A percentile compares a stretch with the other conserved stretches of the same genome.
Conservation (phyloP, 2,329 filamentous ascomycete genomes). For the Xylaria digitata region DNA sequence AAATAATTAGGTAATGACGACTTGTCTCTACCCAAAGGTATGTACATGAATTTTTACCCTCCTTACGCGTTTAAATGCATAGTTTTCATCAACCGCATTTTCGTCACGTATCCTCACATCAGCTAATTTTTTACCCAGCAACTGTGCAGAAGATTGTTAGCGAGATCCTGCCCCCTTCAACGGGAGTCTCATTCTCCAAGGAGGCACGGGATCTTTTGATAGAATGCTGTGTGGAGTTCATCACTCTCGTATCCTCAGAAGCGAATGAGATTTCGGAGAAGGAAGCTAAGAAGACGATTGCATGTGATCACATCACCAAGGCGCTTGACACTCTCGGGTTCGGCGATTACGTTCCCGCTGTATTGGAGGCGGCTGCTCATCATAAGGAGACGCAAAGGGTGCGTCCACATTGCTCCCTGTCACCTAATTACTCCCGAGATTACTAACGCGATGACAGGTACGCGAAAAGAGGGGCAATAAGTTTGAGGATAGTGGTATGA, state of each 20-base stretch:
- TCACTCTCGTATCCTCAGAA: slow-evolving; percentile 97
- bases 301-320: slow-evolving; percentile 96
- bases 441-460: slow-evolving; percentile 64
- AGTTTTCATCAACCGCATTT: too few species aligned
- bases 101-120: neutral
- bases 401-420: neutral
- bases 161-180: slow-evolving; percentile 84
- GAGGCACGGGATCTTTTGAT: slow-evolving; percentile 95
- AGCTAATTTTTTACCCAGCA: slow-evolving; percentile 57
- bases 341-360: slow-evolving; percentile 87
- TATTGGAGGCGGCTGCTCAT: slow-evolving; percentile 62
- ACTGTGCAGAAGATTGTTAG: slow-evolving; percentile 88
- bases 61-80: neutral
- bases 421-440: neutral
- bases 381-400: slow-evolving; percentile 96
- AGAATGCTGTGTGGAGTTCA: slow-evolving; percentile 99
- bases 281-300: slow-evolving; percentile 99
- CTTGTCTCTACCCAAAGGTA: slow-evolving; percentile 73
- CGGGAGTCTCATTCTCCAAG: slow-evolving; percentile 88
- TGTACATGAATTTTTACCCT: slow-evolving; percentile 33
- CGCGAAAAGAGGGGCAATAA: slow-evolving; percentile 98
- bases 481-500: slow-evolving; percentile 92
- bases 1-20: slow-evolving; percentile 67
- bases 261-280: slow-evolving; percentile 99
- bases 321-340: slow-evolving; percentile 94